Percentiles rank a stretch among this genome's conserved stretches.
Conservation (phyloP, 2,329 filamentous ascomycete species). For the Fusarium circinatum region DNA sequence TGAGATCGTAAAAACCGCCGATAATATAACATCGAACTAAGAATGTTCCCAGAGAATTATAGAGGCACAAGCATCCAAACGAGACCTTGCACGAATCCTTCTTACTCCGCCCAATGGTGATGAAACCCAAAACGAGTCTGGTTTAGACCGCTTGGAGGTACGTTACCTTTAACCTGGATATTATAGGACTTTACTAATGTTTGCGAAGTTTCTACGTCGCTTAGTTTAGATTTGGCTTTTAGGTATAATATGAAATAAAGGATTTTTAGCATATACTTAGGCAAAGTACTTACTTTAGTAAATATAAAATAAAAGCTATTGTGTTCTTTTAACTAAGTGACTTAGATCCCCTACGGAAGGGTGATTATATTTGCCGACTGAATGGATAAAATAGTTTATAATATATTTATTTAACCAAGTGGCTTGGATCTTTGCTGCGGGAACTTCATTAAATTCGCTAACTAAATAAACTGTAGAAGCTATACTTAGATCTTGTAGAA, state of each 20-base stretch:
- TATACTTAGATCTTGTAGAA: neutral
- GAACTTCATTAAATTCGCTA: no score
- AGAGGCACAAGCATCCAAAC: neutral
- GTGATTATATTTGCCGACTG: no score
- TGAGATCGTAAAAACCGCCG: neutral
- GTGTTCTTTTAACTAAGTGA: no score
- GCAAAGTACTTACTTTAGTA: rapidly evolving
- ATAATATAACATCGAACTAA: neutral
- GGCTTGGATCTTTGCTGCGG: no score
- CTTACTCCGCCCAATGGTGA: neutral
- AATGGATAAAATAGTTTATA: neutral
- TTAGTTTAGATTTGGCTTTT: neutral
- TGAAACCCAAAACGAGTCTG: neutral
- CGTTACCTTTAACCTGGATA: neutral
- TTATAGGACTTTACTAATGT: neutral
- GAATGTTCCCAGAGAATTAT: neutral
- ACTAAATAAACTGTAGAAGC: no score
- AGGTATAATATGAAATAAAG: neutral
- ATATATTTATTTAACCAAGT: no score
- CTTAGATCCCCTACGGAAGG: no score
- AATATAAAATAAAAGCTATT: no score
- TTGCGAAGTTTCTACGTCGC: neutral
- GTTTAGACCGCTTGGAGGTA: neutral
- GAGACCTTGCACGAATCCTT: neutral
- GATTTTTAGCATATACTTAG: neutral